phyloP scores from a whole-genome alignment of 1,139 yeast species.

The Taphrina betulina region DNA sequence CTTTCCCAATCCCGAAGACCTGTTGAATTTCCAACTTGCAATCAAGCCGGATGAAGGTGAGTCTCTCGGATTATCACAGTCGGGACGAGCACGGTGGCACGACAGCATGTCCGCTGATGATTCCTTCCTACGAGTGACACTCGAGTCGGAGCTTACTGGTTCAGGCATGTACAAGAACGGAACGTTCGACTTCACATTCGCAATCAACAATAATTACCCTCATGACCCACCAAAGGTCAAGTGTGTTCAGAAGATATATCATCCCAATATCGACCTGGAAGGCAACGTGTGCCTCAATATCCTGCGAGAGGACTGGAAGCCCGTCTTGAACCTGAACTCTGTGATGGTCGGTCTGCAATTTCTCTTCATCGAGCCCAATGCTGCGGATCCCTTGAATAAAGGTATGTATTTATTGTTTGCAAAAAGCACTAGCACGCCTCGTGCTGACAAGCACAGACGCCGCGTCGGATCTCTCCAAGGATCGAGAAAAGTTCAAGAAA shows the following conservation, averaged over 20 bases:
- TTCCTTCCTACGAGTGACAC: too few relatives aligned
- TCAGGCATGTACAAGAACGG: slow-evolving; percentile 65
- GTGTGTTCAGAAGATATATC: slow-evolving; percentile 59
- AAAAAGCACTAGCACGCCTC: too few relatives aligned
- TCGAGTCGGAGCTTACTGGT: too few relatives aligned
- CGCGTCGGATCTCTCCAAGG: slow-evolving; percentile 67
- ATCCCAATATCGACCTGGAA: slow-evolving; percentile 85
- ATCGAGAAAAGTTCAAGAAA: slow-evolving; percentile 55
- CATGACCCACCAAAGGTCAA: slow-evolving; percentile 79
- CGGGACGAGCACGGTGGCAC: too few relatives aligned
- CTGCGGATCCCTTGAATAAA: slow-evolving; percentile 88
- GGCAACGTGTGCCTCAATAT: slow-evolving; percentile 93
- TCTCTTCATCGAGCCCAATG: slow-evolving; percentile 84
- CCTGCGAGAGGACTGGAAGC: slow-evolving; percentile 93
- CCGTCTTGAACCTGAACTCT: slow-evolving; percentile 78
- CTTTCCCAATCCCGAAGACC: slow-evolving; percentile 58
- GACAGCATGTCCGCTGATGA: not conserved
- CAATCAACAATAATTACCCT: slow-evolving; percentile 72
- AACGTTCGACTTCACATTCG: slow-evolving; percentile 62
- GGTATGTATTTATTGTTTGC: too few relatives aligned
- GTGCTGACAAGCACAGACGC: too few relatives aligned
- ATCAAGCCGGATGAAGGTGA: slow-evolving; percentile 74
- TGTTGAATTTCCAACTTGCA: slow-evolving; percentile 60
- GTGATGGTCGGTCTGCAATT: slow-evolving; percentile 83
- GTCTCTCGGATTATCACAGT: too few relatives aligned